Conservation (phyloP, 1,284 basidiomycete species). For the Cryptococcus sp. region DNA sequence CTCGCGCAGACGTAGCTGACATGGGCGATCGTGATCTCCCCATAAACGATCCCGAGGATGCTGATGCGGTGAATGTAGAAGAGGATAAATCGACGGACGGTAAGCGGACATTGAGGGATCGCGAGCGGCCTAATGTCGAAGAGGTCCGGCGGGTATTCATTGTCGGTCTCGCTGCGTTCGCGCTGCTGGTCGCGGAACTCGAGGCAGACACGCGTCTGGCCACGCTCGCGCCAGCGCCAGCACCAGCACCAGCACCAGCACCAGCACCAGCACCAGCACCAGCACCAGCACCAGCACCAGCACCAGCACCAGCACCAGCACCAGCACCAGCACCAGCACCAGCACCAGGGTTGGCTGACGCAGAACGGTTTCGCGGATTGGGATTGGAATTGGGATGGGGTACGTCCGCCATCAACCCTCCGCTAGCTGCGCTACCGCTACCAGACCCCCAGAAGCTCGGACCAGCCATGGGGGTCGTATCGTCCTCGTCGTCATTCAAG, state of each 20-base stretch:
- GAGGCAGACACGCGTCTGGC: not conserved
- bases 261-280: not conserved
- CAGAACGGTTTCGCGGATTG: not conserved
- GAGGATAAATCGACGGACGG: constrained; percentile 16
- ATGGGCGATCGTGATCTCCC: constrained; percentile 12
- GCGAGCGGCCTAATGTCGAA: constrained; percentile 22
- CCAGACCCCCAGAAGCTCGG: constrained; percentile 4
- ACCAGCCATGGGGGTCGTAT: not conserved
- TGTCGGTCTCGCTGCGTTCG: not conserved
- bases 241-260: not conserved
- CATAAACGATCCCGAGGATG: not conserved
- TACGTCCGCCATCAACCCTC: not conserved
- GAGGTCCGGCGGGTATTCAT: constrained; percentile 15
- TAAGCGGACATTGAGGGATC: constrained; percentile 26
- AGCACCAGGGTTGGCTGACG: not conserved
- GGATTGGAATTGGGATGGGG: not conserved
- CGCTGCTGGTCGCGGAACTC: not conserved
- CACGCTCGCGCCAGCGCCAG: not conserved
- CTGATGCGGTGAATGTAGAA: not conserved
- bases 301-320: not conserved
- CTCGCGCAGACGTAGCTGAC: constrained; percentile 13
- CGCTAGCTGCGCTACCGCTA: not conserved
- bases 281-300: not conserved
- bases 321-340: not conserved
- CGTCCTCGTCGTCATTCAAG: constrained; percentile 8